A percentile compares a stretch with the other conserved stretches of the same genome.
These are phyloP conservation scores for Fragilariopsis cylindrus DNA, from an alignment of 108 stramenopile genomes.

Conservation along the genomic window DNA sequence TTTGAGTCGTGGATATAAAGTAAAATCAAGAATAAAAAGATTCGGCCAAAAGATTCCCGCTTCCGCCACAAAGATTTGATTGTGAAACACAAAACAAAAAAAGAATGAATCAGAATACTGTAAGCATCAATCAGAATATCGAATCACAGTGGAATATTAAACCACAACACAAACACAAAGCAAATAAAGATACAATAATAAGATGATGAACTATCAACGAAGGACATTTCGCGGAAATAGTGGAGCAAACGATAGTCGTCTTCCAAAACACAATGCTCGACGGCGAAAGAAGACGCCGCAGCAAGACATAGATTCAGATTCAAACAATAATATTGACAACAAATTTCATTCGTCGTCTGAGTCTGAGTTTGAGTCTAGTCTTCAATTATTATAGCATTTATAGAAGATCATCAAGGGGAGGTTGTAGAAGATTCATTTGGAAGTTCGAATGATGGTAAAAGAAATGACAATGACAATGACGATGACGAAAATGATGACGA, in stretches of 20 bases:
- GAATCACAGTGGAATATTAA: too few relatives aligned
- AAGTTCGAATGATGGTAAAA: conserved; percentile 14
- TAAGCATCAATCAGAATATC: too few relatives aligned
- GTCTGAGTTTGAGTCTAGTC: not conserved
- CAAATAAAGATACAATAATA: too few relatives aligned
- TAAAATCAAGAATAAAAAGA: too few relatives aligned
- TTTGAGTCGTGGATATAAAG: too few relatives aligned
- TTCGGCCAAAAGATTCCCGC: too few relatives aligned
- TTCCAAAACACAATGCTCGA: conserved; percentile 61
- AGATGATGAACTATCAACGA: conserved; percentile 38
- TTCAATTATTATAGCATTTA: not conserved
- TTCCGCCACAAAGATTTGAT: too few relatives aligned
- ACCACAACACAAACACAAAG: too few relatives aligned
- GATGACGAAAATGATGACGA: not conserved
- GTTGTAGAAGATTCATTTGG: not conserved
- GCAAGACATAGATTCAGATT: not conserved
- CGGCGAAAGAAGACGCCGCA: conserved; percentile 16
- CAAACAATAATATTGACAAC: conserved; percentile 7
- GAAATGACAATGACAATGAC: conserved; percentile 13
- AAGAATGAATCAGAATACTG: too few relatives aligned
- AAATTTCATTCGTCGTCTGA: not conserved
- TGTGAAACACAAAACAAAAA: too few relatives aligned
- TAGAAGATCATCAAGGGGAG: conserved; percentile 2
- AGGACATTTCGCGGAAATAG: conserved; percentile 57
- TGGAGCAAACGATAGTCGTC: conserved; percentile 58